These are phyloP conservation scores for Trypanosoma congolense DNA, from an alignment of 208 protist species.

Conservation along the genomic window DNA sequence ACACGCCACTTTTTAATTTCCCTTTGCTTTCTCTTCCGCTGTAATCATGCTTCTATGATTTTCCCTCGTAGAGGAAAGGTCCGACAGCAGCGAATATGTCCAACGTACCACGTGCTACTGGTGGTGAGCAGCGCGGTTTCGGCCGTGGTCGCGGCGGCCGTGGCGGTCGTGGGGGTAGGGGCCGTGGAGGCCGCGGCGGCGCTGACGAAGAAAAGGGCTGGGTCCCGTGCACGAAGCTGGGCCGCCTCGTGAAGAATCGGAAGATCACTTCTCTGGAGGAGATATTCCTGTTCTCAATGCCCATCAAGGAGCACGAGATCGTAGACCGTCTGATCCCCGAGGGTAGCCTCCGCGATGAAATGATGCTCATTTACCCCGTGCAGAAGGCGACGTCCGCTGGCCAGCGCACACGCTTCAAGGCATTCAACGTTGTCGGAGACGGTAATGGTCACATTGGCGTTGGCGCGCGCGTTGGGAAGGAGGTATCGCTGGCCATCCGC, in stretches of 20 bases:
- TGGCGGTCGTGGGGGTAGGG: slow-evolving; percentile 48
- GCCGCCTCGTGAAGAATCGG: slow-evolving; percentile 94
- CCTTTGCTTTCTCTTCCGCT: background rate
- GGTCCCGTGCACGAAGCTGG: slow-evolving; percentile 99
- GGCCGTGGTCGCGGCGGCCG: slow-evolving; percentile 42
- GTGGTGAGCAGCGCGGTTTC: slow-evolving; percentile 55
- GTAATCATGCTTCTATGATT: background rate
- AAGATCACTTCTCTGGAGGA: slow-evolving; percentile 97
- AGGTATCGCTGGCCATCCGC: slow-evolving; percentile 99
- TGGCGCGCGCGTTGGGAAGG: slow-evolving; percentile 98
- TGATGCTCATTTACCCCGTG: slow-evolving; percentile 99
- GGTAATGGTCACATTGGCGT: slow-evolving; percentile 97
- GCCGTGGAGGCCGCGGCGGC: slow-evolving; percentile 43
- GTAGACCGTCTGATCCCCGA: slow-evolving; percentile 96
- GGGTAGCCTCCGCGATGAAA: slow-evolving; percentile 83
- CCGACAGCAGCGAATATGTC: background rate
- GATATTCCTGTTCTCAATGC: slow-evolving; percentile 99
- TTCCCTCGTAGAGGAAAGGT: background rate
- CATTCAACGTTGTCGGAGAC: slow-evolving; percentile 99
- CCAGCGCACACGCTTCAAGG: slow-evolving; percentile 99
- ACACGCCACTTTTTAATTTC: background rate
- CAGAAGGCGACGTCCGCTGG: slow-evolving; percentile 99
- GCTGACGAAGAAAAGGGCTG: slow-evolving; percentile 90
- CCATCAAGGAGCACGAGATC: slow-evolving; percentile 99
- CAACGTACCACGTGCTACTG: slow-evolving; percentile 45